These are phyloP conservation scores for Cryptococcus sp. DNA, from an alignment of 1,284 basidiomycete genomes.

Conservation along the genomic window DNA sequence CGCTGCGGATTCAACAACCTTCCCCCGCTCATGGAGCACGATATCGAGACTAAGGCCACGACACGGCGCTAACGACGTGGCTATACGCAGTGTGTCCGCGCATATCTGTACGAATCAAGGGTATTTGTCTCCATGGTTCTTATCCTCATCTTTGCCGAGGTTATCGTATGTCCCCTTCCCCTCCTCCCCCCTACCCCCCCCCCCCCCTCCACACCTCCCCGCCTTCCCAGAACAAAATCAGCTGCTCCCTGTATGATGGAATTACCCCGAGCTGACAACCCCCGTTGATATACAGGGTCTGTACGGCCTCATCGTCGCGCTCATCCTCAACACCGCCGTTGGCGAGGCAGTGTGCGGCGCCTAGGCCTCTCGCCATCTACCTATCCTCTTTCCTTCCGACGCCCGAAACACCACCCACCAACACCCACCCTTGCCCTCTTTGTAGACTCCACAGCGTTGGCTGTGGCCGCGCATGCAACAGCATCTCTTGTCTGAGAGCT, in stretches of 20 bases:
- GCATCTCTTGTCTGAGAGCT: neutral
- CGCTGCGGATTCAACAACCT: neutral
- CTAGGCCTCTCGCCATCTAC: neutral
- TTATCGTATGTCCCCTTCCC: constrained; percentile 29
- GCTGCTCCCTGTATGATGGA: neutral
- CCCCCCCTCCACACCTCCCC: neutral
- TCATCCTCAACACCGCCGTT: constrained; percentile 55
- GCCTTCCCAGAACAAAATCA: neutral
- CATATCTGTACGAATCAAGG: constrained; percentile 56
- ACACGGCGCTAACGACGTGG: too few species aligned
- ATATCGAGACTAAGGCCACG: too few species aligned
- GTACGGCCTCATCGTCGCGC: constrained; percentile 57
- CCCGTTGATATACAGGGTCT: constrained; percentile 42
- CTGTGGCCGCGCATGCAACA: neutral
- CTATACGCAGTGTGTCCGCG: constrained; percentile 56
- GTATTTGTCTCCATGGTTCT: constrained; percentile 74
- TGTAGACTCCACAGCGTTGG: neutral
- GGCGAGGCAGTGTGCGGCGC: constrained; percentile 35
- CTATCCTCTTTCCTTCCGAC: too few species aligned
- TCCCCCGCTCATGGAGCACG: neutral
- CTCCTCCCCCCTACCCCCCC: neutral
- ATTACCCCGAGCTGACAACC: neutral
- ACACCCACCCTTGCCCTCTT: neutral
- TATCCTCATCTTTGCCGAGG: constrained; percentile 54
- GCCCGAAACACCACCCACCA: neutral